These are phyloP conservation scores for Yarrowia sp. DNA, from an alignment of 805 yeast genomes.

Conservation along the genomic window DNA sequence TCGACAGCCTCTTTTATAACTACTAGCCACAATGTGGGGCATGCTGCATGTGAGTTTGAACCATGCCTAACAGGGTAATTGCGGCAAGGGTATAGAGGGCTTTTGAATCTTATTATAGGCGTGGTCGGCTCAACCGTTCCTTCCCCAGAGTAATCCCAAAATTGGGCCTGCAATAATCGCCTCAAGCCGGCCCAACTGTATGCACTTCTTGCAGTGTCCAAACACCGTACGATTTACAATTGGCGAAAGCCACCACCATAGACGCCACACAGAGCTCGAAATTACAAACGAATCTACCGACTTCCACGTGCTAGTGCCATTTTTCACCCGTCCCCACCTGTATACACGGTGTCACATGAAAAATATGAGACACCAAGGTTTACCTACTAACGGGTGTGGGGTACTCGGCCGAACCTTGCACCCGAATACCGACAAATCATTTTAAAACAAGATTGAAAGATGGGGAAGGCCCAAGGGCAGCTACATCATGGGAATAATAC, in stretches of 20 bases:
- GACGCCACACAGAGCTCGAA: too few relatives aligned
- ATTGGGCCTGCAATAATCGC: background rate
- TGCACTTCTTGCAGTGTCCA: background rate
- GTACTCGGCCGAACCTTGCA: conserved; percentile 24
- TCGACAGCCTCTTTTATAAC: conserved; percentile 21
- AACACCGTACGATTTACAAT: too few relatives aligned
- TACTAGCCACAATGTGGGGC: conserved; percentile 25
- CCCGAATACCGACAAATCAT: conserved; percentile 21
- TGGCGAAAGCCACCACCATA: too few relatives aligned
- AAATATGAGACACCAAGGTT: background rate
- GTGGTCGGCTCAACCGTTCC: conserved; percentile 12
- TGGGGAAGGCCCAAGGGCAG: background rate
- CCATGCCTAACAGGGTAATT: background rate
- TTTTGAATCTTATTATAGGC: conserved; percentile 11
- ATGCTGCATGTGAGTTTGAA: conserved; percentile 16
- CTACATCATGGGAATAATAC: background rate
- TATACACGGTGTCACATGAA: background rate
- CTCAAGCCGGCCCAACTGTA: conserved; percentile 11
- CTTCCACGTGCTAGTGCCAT: conserved; percentile 9
- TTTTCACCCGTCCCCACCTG: conserved; percentile 7
- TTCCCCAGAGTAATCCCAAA: conserved; percentile 19
- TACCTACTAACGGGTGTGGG: conserved; percentile 20
- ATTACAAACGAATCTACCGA: too few relatives aligned
- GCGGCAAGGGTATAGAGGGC: background rate
- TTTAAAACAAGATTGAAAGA: conserved; percentile 12